These are phyloP conservation scores for Mortierella hygrophila DNA, from an alignment of 192 early-diverging fungal species.

Conservation along the genomic window DNA sequence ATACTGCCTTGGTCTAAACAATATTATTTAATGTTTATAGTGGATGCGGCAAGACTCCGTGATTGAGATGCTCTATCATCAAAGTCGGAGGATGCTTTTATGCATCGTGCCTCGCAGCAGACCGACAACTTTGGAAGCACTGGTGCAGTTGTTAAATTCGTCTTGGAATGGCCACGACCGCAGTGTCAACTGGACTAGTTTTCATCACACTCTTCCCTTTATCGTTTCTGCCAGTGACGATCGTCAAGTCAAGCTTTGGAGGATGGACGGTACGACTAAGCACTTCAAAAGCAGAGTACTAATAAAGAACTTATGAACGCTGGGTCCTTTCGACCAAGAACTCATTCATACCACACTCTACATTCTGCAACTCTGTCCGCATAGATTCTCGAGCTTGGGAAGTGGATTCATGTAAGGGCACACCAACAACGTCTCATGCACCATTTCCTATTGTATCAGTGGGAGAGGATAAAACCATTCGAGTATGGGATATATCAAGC, in stretches of 20 bases:
- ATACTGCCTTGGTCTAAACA: too few relatives aligned
- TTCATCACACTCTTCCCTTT: slow-evolving; percentile 96
- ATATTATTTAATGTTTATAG: too few relatives aligned
- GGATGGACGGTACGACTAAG: slow-evolving; percentile 99
- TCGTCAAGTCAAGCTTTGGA: slow-evolving; percentile 98
- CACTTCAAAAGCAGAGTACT: slow-evolving; percentile 9
- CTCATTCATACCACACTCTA: slow-evolving; percentile 72
- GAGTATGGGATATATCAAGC: slow-evolving; percentile 99
- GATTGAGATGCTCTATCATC: too few relatives aligned
- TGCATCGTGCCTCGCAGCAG: slow-evolving; percentile 72
- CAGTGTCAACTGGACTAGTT: slow-evolving; percentile 98
- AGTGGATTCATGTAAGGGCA: slow-evolving; percentile 97
- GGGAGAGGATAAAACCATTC: slow-evolving; percentile 97
- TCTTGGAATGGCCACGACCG: slow-evolving; percentile 98
- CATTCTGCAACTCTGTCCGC: slow-evolving; percentile 74
- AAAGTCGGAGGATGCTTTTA: too few relatives aligned
- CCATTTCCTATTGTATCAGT: slow-evolving; percentile 96
- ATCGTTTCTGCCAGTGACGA: slow-evolving; percentile 98
- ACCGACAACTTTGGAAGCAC: slow-evolving; percentile 97
- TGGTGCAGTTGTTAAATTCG: slow-evolving; percentile 97
- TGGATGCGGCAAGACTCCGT: too few relatives aligned
- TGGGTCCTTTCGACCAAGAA: too few relatives aligned
- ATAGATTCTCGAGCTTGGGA: slow-evolving; percentile 97
- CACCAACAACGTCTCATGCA: slow-evolving; percentile 91
- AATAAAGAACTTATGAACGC: too few relatives aligned